Base-by-base conservation (phyloP, 805 yeast species). In the Wickerhamomyces ciferrii region DNA sequence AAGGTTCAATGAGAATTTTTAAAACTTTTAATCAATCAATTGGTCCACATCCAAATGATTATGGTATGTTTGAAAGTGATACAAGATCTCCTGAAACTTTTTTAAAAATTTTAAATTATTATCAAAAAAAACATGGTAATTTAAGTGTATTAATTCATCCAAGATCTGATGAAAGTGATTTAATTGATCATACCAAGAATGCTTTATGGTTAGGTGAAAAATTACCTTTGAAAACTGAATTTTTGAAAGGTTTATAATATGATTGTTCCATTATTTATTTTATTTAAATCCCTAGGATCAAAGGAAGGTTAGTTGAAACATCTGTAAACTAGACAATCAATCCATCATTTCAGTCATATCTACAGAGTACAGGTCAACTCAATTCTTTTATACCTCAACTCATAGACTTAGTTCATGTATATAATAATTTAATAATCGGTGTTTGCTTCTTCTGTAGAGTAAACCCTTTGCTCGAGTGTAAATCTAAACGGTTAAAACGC, bases 161-260 rank as follows among this genome's bases (percentile, higher is more conserved):
- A 27, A 67, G 62, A 20, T 56, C 69, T 7, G 75, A 73, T 5
- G 73, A 66, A 40, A 58, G 60, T 6, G 60, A 53, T 2, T 50
- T 70, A 27, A 50, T 44, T 8, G 84, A 79, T 56, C 84, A 79
- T 55, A 79, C 84, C 0, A 55, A 55, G 5, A 69, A 74, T 49
- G 84, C 85, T 0, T 56, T 79, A 31, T 79, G 85, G 85, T 60
- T 79, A 40, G 85, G 84, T 9, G 69, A 72, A 49, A 70, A 68
- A 52, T 48, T 53, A 17, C 49, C 52, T 2, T 43, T 64, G 43
- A 59, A 60, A 32, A 24, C 36, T 8, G 50, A 53, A 17, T 4
- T 17, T 11, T 14, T 32, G n/a, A 7, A 34, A 32, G 18, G 6
- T 18, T 5, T n/a, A n/a, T n/a, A n/a, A n/a, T n/a, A n/a, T n/a